Percentiles rank a stretch among this genome's conserved stretches.
Evolutionary conservation across 176 grass and related monocot species (phyloP).

Genomic region (Oryza coarctata): DNA sequence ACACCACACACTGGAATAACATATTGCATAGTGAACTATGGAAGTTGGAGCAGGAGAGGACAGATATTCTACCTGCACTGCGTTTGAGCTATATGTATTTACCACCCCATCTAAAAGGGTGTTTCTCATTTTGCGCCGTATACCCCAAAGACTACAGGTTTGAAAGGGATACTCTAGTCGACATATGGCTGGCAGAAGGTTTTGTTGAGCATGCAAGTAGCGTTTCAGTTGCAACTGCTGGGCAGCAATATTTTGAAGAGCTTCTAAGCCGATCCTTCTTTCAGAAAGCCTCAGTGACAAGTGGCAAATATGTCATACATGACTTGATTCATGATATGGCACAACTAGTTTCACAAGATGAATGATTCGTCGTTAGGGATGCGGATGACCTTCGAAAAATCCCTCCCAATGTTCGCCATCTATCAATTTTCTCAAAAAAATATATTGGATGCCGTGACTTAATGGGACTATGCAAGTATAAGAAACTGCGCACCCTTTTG

Average conservation of each 20-base stretch:
- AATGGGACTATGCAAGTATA: too few species aligned
- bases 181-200: neutral
- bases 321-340: too few species aligned
- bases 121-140: neutral
- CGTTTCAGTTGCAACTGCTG: neutral
- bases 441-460: too few species aligned
- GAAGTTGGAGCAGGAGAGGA: conserved; percentile 1
- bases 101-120: conserved; percentile 20
- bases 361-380: too few species aligned
- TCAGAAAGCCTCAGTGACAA: neutral
- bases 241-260: neutral
- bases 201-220: neutral
- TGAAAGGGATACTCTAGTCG: neutral
- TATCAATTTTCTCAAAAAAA: too few species aligned
- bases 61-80: conserved; percentile 32
- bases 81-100: conserved; percentile 57
- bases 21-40: conserved; percentile 36
- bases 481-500: too few species aligned
- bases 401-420: too few species aligned
- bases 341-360: too few species aligned
- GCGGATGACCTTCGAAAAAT: too few species aligned
- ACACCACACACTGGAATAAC: conserved; percentile 4
- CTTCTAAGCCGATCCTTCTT: neutral
- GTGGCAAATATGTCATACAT: neutral
- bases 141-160: conserved; percentile 8